Conservation (phyloP, 2,329 filamentous ascomycete genomes). For the Macrophomina phaseolina region DNA sequence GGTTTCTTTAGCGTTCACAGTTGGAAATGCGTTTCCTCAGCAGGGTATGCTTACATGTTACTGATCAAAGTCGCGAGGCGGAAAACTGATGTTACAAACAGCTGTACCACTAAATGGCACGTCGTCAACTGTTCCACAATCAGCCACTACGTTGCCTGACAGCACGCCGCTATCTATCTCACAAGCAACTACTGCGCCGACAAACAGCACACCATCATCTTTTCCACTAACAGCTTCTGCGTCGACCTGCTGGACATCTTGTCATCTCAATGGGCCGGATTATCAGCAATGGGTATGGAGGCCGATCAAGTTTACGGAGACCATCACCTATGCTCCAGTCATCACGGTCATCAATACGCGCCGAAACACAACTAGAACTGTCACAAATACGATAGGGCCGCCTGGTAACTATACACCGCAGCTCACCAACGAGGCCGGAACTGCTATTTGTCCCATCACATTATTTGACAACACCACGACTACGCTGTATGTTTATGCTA, state of each 20-base stretch:
- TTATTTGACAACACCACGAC: background rate
- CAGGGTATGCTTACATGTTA: background rate
- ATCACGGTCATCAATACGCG: background rate
- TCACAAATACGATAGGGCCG: background rate
- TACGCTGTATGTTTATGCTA: background rate
- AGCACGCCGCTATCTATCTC: background rate
- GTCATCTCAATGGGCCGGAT: background rate
- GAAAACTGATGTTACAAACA: background rate
- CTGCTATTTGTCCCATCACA: background rate
- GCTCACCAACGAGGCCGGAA: background rate
- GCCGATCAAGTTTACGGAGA: conserved; percentile 2
- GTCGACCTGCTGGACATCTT: background rate
- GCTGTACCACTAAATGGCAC: background rate
- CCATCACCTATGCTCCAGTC: background rate
- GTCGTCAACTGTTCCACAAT: background rate
- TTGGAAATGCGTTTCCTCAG: background rate
- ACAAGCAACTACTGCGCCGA: background rate
- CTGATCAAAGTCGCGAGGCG: background rate
- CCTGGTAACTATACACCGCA: background rate
- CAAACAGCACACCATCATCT: background rate
- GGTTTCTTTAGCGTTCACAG: background rate
- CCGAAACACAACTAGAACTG: conserved; percentile 1
- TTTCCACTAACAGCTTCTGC: background rate
- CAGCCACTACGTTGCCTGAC: background rate
- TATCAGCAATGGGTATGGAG: background rate